Percentiles rank a stretch among this genome's conserved stretches.
These are phyloP conservation scores for Eucalyptus viminalis DNA, from an alignment of 345 rosid genomes.

Conservation along the genomic window DNA sequence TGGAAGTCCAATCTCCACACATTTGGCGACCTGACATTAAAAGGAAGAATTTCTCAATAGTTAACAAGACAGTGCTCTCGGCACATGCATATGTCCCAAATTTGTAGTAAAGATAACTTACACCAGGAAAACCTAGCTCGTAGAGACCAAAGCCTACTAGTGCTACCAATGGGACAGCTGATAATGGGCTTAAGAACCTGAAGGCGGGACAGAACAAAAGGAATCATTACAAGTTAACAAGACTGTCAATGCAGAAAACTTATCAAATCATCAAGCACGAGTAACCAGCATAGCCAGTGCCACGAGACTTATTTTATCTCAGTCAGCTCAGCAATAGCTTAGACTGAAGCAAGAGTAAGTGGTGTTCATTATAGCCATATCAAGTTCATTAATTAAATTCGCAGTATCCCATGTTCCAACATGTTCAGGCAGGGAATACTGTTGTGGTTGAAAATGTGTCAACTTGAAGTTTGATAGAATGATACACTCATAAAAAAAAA, in stretches of 20 bases:
- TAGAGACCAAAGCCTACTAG: constrained; percentile 93
- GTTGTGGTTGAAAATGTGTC: not conserved
- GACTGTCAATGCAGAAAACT: not conserved
- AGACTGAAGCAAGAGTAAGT: not conserved
- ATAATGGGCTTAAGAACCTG: constrained; percentile 96
- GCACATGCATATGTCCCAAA: not conserved
- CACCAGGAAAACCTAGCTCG: constrained; percentile 97
- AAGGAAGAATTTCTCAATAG: not conserved
- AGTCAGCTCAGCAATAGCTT: not conserved
- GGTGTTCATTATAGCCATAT: not conserved
- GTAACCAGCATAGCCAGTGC: not conserved
- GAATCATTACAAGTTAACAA: not conserved
- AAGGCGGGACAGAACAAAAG: not conserved
- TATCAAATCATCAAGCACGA: not conserved
- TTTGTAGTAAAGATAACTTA: constrained; percentile 16
- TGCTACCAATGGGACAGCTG: constrained; percentile 86
- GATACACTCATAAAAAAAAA: not conserved
- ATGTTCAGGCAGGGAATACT: not conserved
- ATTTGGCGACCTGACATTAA: constrained; percentile 67
- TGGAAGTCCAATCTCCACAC: constrained; percentile 96
- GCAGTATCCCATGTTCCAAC: not conserved
- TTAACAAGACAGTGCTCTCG: not conserved
- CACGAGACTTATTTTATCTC: not conserved
- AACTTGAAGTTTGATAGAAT: not conserved
- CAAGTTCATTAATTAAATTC: not conserved